Percentiles rank a stretch among this genome's conserved stretches.
Evolutionary conservation across 2,329 filamentous ascomycete genomes (phyloP).

Genomic region (Lojkania enalia): DNA sequence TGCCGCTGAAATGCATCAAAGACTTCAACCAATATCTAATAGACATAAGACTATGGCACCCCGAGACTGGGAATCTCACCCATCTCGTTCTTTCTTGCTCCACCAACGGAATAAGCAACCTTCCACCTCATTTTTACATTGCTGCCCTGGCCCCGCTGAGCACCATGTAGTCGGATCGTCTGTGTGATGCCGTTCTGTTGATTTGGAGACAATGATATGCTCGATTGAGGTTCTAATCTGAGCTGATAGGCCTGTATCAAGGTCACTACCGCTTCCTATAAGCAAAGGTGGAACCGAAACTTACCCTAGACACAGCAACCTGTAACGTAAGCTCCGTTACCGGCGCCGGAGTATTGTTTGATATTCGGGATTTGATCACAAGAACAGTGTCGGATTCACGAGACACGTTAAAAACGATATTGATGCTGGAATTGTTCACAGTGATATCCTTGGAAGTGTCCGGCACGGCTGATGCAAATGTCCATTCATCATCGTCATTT

Average conservation of each 20-base stretch:
- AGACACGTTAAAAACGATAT: constrained; percentile 72
- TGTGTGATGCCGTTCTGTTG: constrained; percentile 81
- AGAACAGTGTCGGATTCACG: constrained; percentile 63
- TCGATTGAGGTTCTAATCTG: constrained; percentile 81
- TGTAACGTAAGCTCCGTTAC: constrained; percentile 86
- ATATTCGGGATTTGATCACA: constrained; percentile 76
- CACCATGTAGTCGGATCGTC: constrained; percentile 75
- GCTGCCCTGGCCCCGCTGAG: constrained; percentile 72
- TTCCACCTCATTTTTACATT: constrained; percentile 91
- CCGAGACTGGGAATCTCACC: constrained; percentile 82
- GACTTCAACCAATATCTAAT: neutral
- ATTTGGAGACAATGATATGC: constrained; percentile 70
- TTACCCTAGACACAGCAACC: constrained; percentile 88
- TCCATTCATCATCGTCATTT: constrained; percentile 96
- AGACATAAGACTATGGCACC: constrained; percentile 61
- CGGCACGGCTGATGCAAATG: constrained; percentile 85
- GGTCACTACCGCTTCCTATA: constrained; percentile 13
- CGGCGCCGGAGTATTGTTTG: constrained; percentile 72
- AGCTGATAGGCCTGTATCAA: constrained; percentile 71
- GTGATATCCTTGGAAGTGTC: constrained; percentile 66
- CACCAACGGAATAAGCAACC: constrained; percentile 73
- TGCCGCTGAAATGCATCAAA: constrained; percentile 19
- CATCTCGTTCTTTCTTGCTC: constrained; percentile 71
- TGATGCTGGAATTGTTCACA: constrained; percentile 71
- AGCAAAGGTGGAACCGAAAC: constrained; percentile 10